phyloP scores from a whole-genome alignment of 768 basidiomycete genomes.

The Phanerodontia chrysosporium region DNA sequence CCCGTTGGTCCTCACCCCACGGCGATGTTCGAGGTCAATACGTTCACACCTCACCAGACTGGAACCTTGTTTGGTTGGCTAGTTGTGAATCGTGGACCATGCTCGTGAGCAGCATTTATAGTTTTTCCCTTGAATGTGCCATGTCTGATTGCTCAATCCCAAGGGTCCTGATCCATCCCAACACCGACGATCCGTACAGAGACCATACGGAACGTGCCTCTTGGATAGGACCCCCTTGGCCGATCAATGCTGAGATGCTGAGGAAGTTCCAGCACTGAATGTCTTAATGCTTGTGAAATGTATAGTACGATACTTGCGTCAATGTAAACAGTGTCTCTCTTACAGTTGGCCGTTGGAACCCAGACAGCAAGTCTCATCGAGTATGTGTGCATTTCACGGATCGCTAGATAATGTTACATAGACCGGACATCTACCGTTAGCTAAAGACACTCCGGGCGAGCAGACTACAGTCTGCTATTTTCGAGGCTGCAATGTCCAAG shows the following conservation, averaged over 20 bases:
- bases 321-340: too few relatives aligned
- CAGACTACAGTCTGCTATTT: neutral
- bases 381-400: too few relatives aligned
- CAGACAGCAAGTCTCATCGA: too few relatives aligned
- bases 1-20: constrained; percentile 67
- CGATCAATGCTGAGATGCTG: constrained; percentile 42
- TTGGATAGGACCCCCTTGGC: constrained; percentile 67
- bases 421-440: neutral
- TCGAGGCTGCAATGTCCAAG: neutral
- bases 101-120: constrained; percentile 47
- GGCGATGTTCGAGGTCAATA: constrained; percentile 71
- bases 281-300: too few relatives aligned
- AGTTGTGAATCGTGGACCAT: constrained; percentile 62
- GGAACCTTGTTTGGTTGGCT: constrained; percentile 69
- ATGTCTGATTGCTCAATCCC: neutral
- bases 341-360: too few relatives aligned
- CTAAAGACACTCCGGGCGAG: neutral
- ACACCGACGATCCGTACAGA: constrained; percentile 49
- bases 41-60: constrained; percentile 62
- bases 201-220: constrained; percentile 62
- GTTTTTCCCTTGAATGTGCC: neutral
- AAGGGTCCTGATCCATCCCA: constrained; percentile 70
- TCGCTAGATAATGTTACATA: too few relatives aligned
- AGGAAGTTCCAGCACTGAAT: too few relatives aligned
- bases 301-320: too few relatives aligned